These are phyloP conservation scores for Echria macrotheca DNA, from an alignment of 495 filamentous ascomycete species.

Conservation along the genomic window DNA sequence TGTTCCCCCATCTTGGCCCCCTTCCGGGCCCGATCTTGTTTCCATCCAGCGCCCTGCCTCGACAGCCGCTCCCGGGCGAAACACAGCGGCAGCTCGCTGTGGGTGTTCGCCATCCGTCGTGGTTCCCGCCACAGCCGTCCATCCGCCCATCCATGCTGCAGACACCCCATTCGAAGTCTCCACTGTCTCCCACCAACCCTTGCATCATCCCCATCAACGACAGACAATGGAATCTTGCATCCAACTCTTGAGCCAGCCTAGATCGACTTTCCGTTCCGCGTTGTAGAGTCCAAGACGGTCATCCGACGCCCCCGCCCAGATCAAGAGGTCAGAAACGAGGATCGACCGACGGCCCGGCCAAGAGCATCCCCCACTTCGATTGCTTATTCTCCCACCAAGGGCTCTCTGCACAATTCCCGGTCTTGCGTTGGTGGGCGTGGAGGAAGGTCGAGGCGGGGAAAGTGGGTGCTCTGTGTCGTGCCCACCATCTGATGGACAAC, in stretches of 20 bases:
- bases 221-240: conserved; percentile 34
- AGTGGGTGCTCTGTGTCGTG: conserved; percentile 9
- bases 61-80: conserved; percentile 4
- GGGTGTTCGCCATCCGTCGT: background rate
- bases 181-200: conserved; percentile 24
- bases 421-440: conserved; percentile 4
- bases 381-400: background rate
- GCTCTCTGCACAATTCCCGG: background rate
- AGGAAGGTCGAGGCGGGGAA: conserved; percentile 8
- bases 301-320: conserved; percentile 12
- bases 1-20: background rate
- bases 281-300: conserved; percentile 8
- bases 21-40: background rate
- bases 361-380: background rate
- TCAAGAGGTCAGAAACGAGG: conserved; percentile 11
- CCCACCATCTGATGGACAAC: conserved; percentile 11
- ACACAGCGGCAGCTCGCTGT: background rate
- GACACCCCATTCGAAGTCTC: conserved; percentile 17
- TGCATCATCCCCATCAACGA: conserved; percentile 27
- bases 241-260: conserved; percentile 24
- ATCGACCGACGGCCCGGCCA: conserved; percentile 5
- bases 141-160: conserved; percentile 20
- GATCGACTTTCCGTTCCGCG: conserved; percentile 19
- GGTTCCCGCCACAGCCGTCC: conserved; percentile 11
- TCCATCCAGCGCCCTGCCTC: conserved; percentile 4